Conservation (phyloP, 768 basidiomycete genomes). For the Strobilomyces dryophilus region DNA sequence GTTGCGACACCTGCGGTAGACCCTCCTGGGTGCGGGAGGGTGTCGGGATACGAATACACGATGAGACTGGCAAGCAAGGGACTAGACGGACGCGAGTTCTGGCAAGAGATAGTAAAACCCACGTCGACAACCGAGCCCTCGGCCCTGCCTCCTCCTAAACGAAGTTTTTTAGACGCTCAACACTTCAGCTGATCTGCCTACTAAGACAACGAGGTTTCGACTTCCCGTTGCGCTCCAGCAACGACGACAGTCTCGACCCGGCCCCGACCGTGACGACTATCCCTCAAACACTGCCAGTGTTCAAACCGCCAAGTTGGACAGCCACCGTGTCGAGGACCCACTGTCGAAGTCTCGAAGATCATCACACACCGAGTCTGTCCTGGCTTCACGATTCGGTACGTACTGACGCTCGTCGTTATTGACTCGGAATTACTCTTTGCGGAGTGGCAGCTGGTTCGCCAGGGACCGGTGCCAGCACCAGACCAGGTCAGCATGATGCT, state of each 20-base stretch:
- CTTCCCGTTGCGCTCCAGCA: background rate
- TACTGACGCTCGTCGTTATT: no score
- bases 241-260: background rate
- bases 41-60: background rate
- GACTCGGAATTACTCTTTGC: no score
- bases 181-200: no score
- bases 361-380: no score
- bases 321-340: no score
- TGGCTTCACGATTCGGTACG: no score
- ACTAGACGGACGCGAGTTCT: background rate
- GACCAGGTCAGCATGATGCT: no score
- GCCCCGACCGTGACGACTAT: background rate
- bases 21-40: background rate
- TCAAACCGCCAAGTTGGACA: no score
- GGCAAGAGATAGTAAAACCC: background rate
- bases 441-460: no score
- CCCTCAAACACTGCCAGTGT: no score
- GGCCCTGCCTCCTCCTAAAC: background rate
- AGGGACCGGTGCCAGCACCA: no score
- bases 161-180: background rate
- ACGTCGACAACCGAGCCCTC: background rate
- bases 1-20: background rate
- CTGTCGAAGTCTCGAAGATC: no score
- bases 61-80: background rate
- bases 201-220: background rate